These are phyloP conservation scores for Toxicodendron radicans DNA, from an alignment of 345 rosid genomes.

Conservation along the genomic window DNA sequence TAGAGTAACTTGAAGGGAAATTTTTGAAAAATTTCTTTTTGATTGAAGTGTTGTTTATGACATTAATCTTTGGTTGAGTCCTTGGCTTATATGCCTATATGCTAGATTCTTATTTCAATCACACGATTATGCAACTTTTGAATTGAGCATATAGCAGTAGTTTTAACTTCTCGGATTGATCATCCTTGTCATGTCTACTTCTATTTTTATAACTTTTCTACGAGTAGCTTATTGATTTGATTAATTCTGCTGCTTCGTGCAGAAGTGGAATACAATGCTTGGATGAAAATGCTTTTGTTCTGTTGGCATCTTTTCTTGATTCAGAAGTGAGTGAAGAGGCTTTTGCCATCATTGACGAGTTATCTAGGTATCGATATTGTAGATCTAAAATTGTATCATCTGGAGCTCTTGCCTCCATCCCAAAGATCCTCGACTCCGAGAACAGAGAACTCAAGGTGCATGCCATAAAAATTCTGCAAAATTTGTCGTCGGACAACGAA, in stretches of 20 bases:
- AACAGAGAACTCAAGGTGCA: conserved; percentile 41
- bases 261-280: conserved; percentile 45
- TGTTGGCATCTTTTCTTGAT: conserved; percentile 50
- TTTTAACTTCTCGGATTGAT: background rate
- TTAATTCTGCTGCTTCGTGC: conserved; percentile 33
- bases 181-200: background rate
- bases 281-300: conserved; percentile 44
- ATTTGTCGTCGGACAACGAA: conserved; percentile 51
- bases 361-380: conserved; percentile 45
- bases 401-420: conserved; percentile 48
- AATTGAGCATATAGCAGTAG: background rate
- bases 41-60: background rate
- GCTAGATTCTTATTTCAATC: background rate
- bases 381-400: conserved; percentile 47
- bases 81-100: background rate
- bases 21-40: background rate
- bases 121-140: background rate
- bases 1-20: background rate
- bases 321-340: conserved; percentile 57
- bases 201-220: background rate
- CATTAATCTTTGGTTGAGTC: background rate
- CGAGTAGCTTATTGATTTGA: conserved; percentile 3
- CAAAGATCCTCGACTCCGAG: conserved; percentile 44
- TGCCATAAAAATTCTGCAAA: conserved; percentile 55
- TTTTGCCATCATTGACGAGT: conserved; percentile 49